These are phyloP conservation scores for Phytophthora sansomeana DNA, from an alignment of 352 stramenopile genomes.

Conservation along the genomic window DNA sequence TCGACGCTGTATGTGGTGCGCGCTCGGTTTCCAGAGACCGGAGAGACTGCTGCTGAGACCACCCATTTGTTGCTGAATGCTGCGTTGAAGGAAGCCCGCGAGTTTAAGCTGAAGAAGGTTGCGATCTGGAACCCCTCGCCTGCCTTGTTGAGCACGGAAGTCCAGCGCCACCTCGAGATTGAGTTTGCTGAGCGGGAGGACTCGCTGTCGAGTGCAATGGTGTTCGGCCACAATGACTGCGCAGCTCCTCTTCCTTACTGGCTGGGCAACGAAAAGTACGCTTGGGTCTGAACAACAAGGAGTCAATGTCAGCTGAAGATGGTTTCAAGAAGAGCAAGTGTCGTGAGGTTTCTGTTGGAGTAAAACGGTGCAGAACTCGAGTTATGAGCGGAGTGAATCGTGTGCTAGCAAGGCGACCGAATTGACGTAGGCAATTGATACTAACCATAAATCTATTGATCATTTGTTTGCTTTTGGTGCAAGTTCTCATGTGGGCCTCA, in stretches of 20 bases:
- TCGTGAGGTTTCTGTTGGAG: too few relatives aligned
- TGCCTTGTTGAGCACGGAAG: constrained; percentile 24
- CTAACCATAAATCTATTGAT: too few relatives aligned
- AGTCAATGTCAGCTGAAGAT: too few relatives aligned
- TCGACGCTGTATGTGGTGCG: constrained; percentile 62
- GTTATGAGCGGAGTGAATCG: too few relatives aligned
- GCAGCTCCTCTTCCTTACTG: constrained; percentile 27
- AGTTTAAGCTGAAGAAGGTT: constrained; percentile 51
- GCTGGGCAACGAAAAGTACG: constrained; percentile 53
- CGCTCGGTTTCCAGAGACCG: constrained; percentile 40
- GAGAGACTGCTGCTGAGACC: constrained; percentile 13
- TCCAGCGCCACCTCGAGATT: constrained; percentile 52
- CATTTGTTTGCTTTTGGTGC: too few relatives aligned
- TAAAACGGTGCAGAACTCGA: too few relatives aligned
- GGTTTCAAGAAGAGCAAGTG: too few relatives aligned
- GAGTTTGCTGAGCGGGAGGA: constrained; percentile 47
- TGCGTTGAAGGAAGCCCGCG: constrained; percentile 49
- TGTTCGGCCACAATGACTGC: constrained; percentile 38
- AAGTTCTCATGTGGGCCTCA: too few relatives aligned
- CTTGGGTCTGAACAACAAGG: constrained; percentile 39
- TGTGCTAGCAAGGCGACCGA: too few relatives aligned
- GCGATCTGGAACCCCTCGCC: constrained; percentile 53
- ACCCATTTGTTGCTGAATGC: constrained; percentile 38
- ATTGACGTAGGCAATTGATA: too few relatives aligned
- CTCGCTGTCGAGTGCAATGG: constrained; percentile 66